A percentile compares a stretch with the other conserved stretches of the same genome.
Conservation (phyloP, 2,329 filamentous ascomycete genomes). For the Penicillium sp. region DNA sequence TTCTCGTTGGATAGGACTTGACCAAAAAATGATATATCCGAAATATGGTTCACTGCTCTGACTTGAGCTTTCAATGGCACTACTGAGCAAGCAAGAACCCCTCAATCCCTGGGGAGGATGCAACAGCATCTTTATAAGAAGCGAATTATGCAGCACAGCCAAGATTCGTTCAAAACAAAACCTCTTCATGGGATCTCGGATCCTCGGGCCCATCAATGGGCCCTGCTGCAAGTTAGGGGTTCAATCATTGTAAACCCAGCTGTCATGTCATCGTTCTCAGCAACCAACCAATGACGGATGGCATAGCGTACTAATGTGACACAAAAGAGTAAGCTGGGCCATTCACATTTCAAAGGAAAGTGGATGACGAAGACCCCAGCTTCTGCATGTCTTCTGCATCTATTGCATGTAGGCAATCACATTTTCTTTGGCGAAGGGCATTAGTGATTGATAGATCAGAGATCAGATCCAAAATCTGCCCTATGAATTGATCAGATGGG, state of each 20-base stretch:
- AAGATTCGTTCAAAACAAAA: not conserved
- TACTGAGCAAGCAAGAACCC: not conserved
- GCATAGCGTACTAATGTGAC: not conserved
- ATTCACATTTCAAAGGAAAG: not conserved
- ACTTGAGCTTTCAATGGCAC: not conserved
- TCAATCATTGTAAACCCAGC: slow-evolving; percentile 21
- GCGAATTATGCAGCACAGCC: not conserved
- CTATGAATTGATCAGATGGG: not conserved
- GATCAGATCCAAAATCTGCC: not conserved
- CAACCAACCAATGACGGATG: not conserved
- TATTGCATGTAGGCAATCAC: slow-evolving; percentile 22
- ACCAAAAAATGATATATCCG: not conserved
- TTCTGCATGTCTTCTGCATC: slow-evolving; percentile 13
- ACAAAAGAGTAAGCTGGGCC: not conserved
- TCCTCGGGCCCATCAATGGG: slow-evolving; percentile 4
- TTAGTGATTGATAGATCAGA: not conserved
- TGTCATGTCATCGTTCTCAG: slow-evolving; percentile 24
- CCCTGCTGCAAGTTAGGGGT: slow-evolving; percentile 8
- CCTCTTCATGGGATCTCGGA: not conserved
- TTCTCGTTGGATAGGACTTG: not conserved
- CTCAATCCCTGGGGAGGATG: not conserved
- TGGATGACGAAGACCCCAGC: slow-evolving; percentile 8
- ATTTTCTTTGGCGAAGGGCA: slow-evolving; percentile 1
- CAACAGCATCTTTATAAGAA: slow-evolving; percentile 2
- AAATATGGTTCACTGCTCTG: not conserved